Percentiles rank a stretch among this genome's conserved stretches.
Conservation (phyloP, 352 stramenopile species). For the Phytopythium chamaehyphon region DNA sequence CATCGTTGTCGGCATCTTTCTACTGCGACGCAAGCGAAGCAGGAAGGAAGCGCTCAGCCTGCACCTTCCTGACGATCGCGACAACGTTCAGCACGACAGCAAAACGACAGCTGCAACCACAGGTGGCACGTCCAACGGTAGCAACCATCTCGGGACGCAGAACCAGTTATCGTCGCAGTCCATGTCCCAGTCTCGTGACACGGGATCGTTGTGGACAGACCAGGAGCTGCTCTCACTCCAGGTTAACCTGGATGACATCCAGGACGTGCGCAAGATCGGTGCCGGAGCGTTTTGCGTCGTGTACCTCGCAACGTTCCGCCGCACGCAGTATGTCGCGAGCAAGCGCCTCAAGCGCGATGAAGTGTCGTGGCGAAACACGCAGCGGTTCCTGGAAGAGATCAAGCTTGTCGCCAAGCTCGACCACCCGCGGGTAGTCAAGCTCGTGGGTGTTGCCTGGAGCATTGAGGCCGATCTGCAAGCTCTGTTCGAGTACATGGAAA, state of each 20-base stretch:
- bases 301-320: slow-evolving; percentile 40
- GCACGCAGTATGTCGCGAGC: slow-evolving; percentile 29
- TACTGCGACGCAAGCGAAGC: slow-evolving; percentile 19
- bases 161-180: neutral
- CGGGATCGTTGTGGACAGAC: slow-evolving; percentile 37
- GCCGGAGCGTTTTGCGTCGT: slow-evolving; percentile 34
- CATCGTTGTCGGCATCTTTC: slow-evolving; percentile 14
- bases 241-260: slow-evolving; percentile 42
- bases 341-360: slow-evolving; percentile 47
- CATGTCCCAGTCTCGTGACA: neutral
- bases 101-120: slow-evolving; percentile 12
- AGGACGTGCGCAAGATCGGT: slow-evolving; percentile 33
- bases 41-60: slow-evolving; percentile 5
- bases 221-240: slow-evolving; percentile 47
- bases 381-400: slow-evolving; percentile 53
- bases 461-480: slow-evolving; percentile 50
- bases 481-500: slow-evolving; percentile 64
- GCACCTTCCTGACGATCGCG: slow-evolving; percentile 3
- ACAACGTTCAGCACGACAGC: neutral
- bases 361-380: slow-evolving; percentile 30
- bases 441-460: slow-evolving; percentile 57
- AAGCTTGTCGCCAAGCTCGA: slow-evolving; percentile 43
- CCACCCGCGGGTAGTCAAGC: slow-evolving; percentile 41
- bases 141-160: slow-evolving; percentile 2
- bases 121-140: slow-evolving; percentile 11